A percentile compares a stretch with the other conserved stretches of the same genome.
phyloP scores from a whole-genome alignment of 345 rosid species.

The Adansonia digitata region DNA sequence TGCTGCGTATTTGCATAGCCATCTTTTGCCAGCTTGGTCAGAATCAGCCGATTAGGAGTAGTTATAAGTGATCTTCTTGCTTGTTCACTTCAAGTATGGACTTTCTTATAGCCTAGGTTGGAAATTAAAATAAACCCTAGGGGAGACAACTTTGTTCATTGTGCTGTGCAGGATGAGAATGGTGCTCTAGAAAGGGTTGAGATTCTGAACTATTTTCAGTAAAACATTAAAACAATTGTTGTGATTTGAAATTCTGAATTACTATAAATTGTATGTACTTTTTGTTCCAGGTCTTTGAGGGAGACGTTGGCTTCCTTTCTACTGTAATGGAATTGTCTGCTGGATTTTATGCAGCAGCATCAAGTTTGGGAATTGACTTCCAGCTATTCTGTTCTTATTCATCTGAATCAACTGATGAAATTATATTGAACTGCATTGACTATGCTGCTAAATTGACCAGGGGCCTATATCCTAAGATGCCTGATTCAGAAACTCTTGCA shows the following conservation, averaged over 20 bases:
- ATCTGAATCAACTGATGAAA: slow-evolving; percentile 67
- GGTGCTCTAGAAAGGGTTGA: neutral
- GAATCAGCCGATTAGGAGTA: neutral
- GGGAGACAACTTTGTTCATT: neutral
- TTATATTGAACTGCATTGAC: slow-evolving; percentile 57
- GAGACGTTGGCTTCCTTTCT: slow-evolving; percentile 49
- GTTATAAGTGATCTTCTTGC: neutral
- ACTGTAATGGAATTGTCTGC: slow-evolving; percentile 67
- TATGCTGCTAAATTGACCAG: slow-evolving; percentile 36
- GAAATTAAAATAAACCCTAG: neutral
- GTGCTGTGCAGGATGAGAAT: neutral
- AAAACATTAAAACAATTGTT: neutral
- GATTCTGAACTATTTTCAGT: neutral
- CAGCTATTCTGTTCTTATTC: slow-evolving; percentile 81
- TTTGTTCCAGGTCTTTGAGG: slow-evolving; percentile 56
- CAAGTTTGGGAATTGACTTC: slow-evolving; percentile 78
- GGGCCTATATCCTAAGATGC: slow-evolving; percentile 54
- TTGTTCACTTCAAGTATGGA: neutral
- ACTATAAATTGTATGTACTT: neutral
- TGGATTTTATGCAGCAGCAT: slow-evolving; percentile 89
- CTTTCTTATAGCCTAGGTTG: slow-evolving; percentile 2
- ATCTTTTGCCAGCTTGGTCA: neutral
- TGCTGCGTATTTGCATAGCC: neutral
- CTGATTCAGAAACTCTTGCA: slow-evolving; percentile 82
- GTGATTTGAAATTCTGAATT: slow-evolving; percentile 2